Conservation (phyloP, 495 filamentous ascomycete species). For the Annulohypoxylon moriforme region DNA sequence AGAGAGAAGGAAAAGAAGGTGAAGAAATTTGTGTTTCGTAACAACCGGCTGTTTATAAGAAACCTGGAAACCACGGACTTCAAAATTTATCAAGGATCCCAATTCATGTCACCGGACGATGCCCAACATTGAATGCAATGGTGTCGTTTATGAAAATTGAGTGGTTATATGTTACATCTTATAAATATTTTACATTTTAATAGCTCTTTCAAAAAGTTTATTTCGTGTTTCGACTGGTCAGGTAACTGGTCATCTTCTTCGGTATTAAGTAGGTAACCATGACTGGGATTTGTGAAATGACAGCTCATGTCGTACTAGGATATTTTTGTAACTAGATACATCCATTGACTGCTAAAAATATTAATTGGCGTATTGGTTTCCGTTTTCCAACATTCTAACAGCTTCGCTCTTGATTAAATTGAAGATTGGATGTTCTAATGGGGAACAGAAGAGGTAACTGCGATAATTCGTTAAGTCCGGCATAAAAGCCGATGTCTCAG, state of each 20-base stretch:
- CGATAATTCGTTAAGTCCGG: constrained; percentile 46
- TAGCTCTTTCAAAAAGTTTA: too few relatives aligned
- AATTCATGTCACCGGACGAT: too few relatives aligned
- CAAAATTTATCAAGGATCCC: neutral
- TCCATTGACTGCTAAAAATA: too few relatives aligned
- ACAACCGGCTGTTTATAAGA: constrained; percentile 27
- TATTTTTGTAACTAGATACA: too few relatives aligned
- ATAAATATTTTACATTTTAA: neutral
- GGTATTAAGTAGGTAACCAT: neutral
- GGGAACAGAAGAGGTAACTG: neutral
- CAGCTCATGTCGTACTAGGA: too few relatives aligned
- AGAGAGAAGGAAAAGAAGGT: neutral
- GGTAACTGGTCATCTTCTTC: too few relatives aligned
- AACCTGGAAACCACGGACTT: neutral
- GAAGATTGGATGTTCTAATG: neutral
- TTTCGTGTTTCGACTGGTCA: too few relatives aligned
- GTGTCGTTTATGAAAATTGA: too few relatives aligned
- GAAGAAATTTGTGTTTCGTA: constrained; percentile 29
- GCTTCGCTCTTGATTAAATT: neutral
- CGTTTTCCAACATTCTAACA: neutral
- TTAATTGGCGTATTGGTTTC: neutral
- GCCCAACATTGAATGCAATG: neutral
- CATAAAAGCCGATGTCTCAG: constrained; percentile 41
- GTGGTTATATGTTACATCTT: neutral
- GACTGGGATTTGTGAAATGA: neutral